Evolutionary conservation across 306 rosid species (phyloP), one percentile per base, ranked within the genome.

Genomic region (Hippophae tibetana): DNA sequence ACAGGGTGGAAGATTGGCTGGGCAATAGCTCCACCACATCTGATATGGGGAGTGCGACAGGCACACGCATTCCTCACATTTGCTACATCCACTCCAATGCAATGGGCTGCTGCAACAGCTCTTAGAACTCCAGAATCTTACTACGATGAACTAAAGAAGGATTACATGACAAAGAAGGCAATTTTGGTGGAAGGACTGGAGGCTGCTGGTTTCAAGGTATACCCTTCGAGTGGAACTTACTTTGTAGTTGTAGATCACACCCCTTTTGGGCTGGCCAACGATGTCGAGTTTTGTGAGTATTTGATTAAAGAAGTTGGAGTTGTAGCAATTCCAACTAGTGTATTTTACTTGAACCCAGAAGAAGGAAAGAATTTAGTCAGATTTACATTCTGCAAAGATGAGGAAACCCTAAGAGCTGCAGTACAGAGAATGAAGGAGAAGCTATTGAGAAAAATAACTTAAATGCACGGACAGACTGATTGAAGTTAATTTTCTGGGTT

Each of bases 1-100:
- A 90, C 97, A 0, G 89, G 95, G 14, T 90, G 97, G 97, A 90
- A 84, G 82, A 83, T 90, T 0, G 94, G 94, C 5, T 87, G 94
- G 97, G 87, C 95, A 6, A 78, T 87, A 60, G 95, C 95, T 18
- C 94, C 95, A 0, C 85, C 81, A 0, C 94, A 82, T 78, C 80
- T 90, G 67, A 63, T 95, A 52, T 84, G 94, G 86, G 95, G 95
- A 40, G 66, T 90, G 65, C 70, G 95, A 54, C 97, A 82, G 63
- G 95, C 86, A 57, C 79, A 76, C 40, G 63, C 96, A 58, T 92
- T 47, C 62, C 84, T 88, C 66, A 92, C 99, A 4, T 92, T 88
- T 23, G 68, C 89, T 42, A 88, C 88, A 55, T 80, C 89, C 58
- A 76, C 94, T 62, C 97, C 97, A 7, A 82, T 88, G 85, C 99